Evolutionary conservation across 441 rosid species (phyloP), one percentile per base, ranked within the genome.

Genomic region (Gossypium davidsonii): DNA sequence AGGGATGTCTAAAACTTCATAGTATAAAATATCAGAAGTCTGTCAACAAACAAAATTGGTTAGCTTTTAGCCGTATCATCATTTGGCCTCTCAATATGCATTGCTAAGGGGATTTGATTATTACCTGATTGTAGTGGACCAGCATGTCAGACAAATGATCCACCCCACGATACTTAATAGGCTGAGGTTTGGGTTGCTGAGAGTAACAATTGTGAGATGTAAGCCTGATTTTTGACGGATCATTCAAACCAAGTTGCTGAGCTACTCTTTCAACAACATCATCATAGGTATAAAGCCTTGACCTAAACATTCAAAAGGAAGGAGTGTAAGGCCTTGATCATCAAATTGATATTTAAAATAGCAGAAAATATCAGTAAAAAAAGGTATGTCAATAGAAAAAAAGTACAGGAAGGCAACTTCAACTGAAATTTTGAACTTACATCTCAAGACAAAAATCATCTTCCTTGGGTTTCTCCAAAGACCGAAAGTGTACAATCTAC

Each of bases 111-210:
- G 8, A 53, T 48, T 28, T 26, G 15, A 44, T n/a, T 73, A 72
- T 52, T 66, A 86, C 89, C 87, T 86, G 89, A 72, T 86, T 86
- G 79, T 84, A 84, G 78, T 86, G 89, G 39, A 84, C 79, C 72
- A 86, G 77, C 89, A 86, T 86, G 68, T 84, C 87, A 21, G 83
- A 79, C 78, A 86, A 78, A 77, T 81, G 87, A 31, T 86, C 89
- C 48, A 82, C 82, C 28, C 86, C 87, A 37, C 83, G 84, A 49
- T 86, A 84, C 81, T 86, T 86, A 26, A 86, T 84, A 39, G 89
- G 87, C 76, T 83, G 87, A 59, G 89, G 87, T 73, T 86, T 86
- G 26, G 89, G 89, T 77, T 84, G 87, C 83, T 86, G 86, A 53
- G 89, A 82, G 81, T 86, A 85, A 70, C 87, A 83, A 72, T 85